Evolutionary conservation across 2,329 filamentous ascomycete genomes (phyloP).

Genomic region (Ceratocystis harringtonii): DNA sequence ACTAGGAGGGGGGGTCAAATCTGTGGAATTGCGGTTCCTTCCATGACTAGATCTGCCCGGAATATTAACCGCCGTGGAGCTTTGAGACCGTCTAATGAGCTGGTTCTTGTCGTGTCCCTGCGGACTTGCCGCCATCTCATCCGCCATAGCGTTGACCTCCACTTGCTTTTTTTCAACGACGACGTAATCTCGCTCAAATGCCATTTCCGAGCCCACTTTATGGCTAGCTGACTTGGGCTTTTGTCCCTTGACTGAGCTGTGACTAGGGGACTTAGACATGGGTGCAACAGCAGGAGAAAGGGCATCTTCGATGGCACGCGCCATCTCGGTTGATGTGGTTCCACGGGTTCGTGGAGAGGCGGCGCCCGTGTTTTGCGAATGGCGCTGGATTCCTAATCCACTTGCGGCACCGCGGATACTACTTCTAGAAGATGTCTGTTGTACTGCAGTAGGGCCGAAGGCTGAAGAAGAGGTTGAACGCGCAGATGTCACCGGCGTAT

Average conservation of each 20-base stretch:
- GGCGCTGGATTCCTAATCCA: conserved; percentile 9
- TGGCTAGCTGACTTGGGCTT: conserved; percentile 5
- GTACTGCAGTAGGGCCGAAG: background rate
- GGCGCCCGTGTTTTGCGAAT: background rate
- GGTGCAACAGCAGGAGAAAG: conserved; percentile 5
- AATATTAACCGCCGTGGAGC: conserved; percentile 48
- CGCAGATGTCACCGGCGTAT: conserved; percentile 13
- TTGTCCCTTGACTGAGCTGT: background rate
- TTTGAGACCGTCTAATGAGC: conserved; percentile 18
- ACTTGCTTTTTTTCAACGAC: conserved; percentile 89
- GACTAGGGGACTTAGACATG: background rate
- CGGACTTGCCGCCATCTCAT: conserved; percentile 79
- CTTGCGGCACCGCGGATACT: conserved; percentile 7
- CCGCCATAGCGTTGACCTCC: conserved; percentile 92
- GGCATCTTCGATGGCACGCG: conserved; percentile 10
- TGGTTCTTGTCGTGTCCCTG: conserved; percentile 37
- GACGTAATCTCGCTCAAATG: conserved; percentile 87
- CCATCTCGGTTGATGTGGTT: conserved; percentile 5
- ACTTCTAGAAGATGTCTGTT: conserved; percentile 9
- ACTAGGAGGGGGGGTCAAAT: conserved; percentile 11
- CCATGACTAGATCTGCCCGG: conserved; percentile 55
- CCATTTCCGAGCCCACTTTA: conserved; percentile 64
- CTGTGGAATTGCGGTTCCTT: conserved; percentile 12
- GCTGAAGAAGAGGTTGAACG: conserved; percentile 10
- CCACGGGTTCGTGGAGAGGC: conserved; percentile 7